phyloP scores from a whole-genome alignment of 2,329 filamentous ascomycete species.

The Curvularia sp. region DNA sequence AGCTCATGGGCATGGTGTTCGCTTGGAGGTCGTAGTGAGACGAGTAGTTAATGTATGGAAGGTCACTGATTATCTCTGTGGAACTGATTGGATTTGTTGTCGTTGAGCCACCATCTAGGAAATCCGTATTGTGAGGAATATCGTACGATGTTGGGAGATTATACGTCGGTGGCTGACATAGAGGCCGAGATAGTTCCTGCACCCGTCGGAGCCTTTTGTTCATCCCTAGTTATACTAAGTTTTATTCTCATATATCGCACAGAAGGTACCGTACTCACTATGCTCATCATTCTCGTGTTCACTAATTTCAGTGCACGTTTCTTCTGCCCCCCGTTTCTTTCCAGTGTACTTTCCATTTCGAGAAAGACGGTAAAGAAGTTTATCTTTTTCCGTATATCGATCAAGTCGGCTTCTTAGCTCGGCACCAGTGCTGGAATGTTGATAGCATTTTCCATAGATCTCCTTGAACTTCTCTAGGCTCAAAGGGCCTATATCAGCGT shows the following conservation, averaged over 20 bases:
- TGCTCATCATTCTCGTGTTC: neutral
- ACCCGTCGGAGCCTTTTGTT: neutral
- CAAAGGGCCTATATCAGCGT: neutral
- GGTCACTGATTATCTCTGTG: neutral
- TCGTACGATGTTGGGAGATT: neutral
- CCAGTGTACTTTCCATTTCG: no score
- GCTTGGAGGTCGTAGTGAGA: neutral
- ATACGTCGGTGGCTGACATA: neutral
- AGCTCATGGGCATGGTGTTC: constrained; percentile 1
- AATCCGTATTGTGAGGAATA: neutral
- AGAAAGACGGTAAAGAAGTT: neutral
- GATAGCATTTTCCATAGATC: neutral
- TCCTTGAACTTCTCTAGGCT: neutral
- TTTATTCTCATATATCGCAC: neutral
- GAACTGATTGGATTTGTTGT: neutral
- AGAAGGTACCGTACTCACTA: neutral
- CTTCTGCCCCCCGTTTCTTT: neutral
- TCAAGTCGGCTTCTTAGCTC: neutral
- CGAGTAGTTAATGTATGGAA: neutral
- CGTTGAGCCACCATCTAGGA: neutral
- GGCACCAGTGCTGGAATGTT: neutral
- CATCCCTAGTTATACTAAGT: neutral
- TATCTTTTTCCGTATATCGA: neutral
- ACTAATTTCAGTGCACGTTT: neutral
- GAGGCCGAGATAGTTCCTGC: neutral